Percentiles rank a stretch among this genome's conserved stretches.
Conservation (phyloP, 202 grass and related monocot species). For the Dendrocalamus latiflorus region DNA sequence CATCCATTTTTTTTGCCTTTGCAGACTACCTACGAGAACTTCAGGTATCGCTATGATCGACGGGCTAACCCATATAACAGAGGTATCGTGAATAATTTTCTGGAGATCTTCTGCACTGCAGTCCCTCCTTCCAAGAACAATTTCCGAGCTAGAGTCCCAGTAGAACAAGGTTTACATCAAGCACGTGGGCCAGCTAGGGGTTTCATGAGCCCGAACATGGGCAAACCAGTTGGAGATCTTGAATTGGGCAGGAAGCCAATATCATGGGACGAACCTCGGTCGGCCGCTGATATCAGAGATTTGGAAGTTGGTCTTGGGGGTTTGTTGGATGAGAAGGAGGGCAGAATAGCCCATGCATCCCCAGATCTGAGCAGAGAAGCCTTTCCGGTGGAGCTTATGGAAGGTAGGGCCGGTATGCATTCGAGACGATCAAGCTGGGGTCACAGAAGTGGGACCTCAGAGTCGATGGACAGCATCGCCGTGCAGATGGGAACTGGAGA, state of each 20-base stretch:
- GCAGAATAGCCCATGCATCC: no score
- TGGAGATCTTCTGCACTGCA: conserved; percentile 71
- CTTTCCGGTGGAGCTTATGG: conserved; percentile 38
- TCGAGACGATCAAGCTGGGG: conserved; percentile 71
- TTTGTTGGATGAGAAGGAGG: conserved; percentile 75
- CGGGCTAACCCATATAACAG: no score
- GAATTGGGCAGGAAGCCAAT: conserved; percentile 82
- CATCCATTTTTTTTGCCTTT: no score
- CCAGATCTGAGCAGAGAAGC: conserved; percentile 61
- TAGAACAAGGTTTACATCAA: conserved; percentile 49
- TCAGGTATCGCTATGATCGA: no score
- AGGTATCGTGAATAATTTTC: conserved; percentile 66
- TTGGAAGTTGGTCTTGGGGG: conserved; percentile 55
- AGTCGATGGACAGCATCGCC: conserved; percentile 41
- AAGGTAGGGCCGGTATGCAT: conserved; percentile 48
- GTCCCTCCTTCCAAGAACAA: conserved; percentile 86
- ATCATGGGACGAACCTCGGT: conserved; percentile 80
- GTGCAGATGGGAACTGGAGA: conserved; percentile 32
- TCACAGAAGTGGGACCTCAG: conserved; percentile 53
- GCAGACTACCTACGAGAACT: no score
- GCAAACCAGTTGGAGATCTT: conserved; percentile 67
- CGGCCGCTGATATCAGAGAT: conserved; percentile 67
- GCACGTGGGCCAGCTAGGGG: conserved; percentile 36
- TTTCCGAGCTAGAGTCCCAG: conserved; percentile 68
- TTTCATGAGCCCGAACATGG: conserved; percentile 96